Evolutionary conservation across 805 yeast genomes (phyloP).

Genomic region (Cephaloascus albidus): DNA sequence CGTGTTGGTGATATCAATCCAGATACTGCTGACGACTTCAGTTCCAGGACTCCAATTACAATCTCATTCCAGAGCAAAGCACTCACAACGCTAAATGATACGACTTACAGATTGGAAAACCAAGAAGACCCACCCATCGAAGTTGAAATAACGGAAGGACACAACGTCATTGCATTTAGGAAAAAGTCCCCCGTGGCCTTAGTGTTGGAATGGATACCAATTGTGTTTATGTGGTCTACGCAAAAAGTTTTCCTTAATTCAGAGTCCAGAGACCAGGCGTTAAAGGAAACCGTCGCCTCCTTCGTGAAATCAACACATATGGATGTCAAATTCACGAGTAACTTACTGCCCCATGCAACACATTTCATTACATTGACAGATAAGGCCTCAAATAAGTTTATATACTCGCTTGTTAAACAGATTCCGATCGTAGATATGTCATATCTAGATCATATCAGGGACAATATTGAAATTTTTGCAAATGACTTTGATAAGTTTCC

Average conservation of each 20-base stretch:
- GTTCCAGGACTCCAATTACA: conserved; percentile 1
- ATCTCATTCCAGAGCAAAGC: neutral
- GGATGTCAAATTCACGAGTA: conserved; percentile 4
- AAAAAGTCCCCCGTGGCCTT: too few relatives aligned
- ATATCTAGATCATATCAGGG: conserved; percentile 9
- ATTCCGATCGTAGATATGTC: conserved; percentile 16
- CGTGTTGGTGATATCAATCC: conserved; percentile 2
- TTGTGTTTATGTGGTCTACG: neutral
- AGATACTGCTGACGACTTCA: conserved; percentile 1
- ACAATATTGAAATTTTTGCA: conserved; percentile 9
- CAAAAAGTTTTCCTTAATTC: neutral
- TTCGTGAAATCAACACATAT: neutral
- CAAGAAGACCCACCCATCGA: conserved; percentile 6
- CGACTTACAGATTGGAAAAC: conserved; percentile 8
- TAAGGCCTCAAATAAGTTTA: conserved; percentile 13
- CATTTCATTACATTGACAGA: conserved; percentile 11
- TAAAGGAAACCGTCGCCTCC: neutral
- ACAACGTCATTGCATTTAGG: too few relatives aligned
- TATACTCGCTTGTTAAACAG: conserved; percentile 18
- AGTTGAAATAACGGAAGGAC: conserved; percentile 6
- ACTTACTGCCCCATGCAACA: conserved; percentile 14
- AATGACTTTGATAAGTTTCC: conserved; percentile 13
- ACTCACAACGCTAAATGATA: conserved; percentile 1
- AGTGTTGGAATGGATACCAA: neutral
- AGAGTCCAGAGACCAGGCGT: neutral